Percentiles rank a stretch among this genome's conserved stretches.
phyloP scores from a whole-genome alignment of 2,329 filamentous ascomycete species.

The Penicillium griseofulvum region DNA sequence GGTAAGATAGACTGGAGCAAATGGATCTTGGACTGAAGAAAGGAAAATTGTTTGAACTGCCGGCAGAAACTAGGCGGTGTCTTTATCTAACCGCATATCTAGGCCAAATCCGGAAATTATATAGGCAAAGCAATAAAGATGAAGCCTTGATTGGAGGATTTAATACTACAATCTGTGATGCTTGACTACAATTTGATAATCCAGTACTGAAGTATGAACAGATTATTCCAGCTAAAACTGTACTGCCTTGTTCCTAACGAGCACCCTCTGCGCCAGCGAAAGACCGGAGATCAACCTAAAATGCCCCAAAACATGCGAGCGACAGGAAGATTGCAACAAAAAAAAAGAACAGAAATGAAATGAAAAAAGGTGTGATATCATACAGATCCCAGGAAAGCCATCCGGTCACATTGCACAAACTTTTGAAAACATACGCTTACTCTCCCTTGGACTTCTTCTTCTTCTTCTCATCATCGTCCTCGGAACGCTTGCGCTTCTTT shows the following conservation, averaged over 20 bases:
- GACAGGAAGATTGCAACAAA: conserved; percentile 22
- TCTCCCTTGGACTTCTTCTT: conserved; percentile 53
- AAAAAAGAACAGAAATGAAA: conserved; percentile 25
- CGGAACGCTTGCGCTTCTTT: conserved; percentile 69
- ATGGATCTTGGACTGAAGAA: conserved; percentile 1
- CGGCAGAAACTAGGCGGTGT: conserved; percentile 19
- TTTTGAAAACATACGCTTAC: conserved; percentile 55
- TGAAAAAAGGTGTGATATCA: conserved; percentile 42
- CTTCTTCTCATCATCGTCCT: conserved; percentile 56
- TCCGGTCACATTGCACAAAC: conserved; percentile 32
- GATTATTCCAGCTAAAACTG: conserved; percentile 29
- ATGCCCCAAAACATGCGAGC: conserved; percentile 28
- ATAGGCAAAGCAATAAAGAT: background rate
- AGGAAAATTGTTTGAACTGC: conserved; percentile 27
- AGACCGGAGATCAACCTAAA: conserved; percentile 28
- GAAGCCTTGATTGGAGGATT: background rate
- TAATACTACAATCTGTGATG: background rate
- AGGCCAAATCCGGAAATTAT: background rate
- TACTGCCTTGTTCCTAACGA: conserved; percentile 35
- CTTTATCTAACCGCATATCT: conserved; percentile 5
- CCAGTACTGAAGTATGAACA: conserved; percentile 21
- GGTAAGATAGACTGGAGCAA: conserved; percentile 1
- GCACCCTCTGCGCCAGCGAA: conserved; percentile 30
- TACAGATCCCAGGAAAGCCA: conserved; percentile 38
- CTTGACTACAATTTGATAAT: background rate